These are phyloP conservation scores for Polyporus tsugae DNA, from an alignment of 1,284 basidiomycete genomes.

Conservation along the genomic window DNA sequence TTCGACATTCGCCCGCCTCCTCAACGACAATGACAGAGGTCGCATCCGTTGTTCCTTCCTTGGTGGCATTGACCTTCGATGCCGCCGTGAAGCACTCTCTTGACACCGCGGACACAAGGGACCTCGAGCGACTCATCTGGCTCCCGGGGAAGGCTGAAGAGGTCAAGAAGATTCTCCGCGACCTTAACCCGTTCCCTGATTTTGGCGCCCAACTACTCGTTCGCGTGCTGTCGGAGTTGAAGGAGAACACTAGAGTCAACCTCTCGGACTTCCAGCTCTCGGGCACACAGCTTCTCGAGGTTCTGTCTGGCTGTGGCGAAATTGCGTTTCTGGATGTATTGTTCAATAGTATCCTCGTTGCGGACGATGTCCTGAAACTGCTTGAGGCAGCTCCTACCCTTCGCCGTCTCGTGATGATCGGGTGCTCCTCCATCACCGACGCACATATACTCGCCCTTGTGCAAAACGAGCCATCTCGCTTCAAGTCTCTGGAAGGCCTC, in stretches of 20 bases:
- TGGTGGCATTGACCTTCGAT: constrained; percentile 38
- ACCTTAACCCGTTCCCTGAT: constrained; percentile 38
- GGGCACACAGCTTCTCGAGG: constrained; percentile 28
- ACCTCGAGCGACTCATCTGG: constrained; percentile 40
- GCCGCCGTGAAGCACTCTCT: constrained; percentile 39
- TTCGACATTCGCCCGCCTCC: not conserved
- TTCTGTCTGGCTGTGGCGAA: constrained; percentile 27
- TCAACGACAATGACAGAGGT: not conserved
- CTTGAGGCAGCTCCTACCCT: constrained; percentile 33
- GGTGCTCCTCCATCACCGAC: constrained; percentile 35
- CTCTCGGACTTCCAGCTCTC: constrained; percentile 38
- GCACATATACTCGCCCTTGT: constrained; percentile 37
- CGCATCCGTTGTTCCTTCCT: constrained; percentile 10
- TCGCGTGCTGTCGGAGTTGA: constrained; percentile 24
- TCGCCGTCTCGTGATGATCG: constrained; percentile 40
- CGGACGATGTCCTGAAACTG: constrained; percentile 33
- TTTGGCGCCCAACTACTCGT: constrained; percentile 34
- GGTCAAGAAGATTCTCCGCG: constrained; percentile 32
- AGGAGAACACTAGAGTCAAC: constrained; percentile 29
- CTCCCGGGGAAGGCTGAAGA: constrained; percentile 37
- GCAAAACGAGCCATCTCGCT: constrained; percentile 33
- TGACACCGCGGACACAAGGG: constrained; percentile 32
- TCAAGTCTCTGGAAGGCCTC: constrained; percentile 39
- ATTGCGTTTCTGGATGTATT: constrained; percentile 41
- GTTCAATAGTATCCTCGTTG: constrained; percentile 28